Base-by-base conservation (phyloP, 495 filamentous ascomycete genomes). In the Penicillium soppii region DNA sequence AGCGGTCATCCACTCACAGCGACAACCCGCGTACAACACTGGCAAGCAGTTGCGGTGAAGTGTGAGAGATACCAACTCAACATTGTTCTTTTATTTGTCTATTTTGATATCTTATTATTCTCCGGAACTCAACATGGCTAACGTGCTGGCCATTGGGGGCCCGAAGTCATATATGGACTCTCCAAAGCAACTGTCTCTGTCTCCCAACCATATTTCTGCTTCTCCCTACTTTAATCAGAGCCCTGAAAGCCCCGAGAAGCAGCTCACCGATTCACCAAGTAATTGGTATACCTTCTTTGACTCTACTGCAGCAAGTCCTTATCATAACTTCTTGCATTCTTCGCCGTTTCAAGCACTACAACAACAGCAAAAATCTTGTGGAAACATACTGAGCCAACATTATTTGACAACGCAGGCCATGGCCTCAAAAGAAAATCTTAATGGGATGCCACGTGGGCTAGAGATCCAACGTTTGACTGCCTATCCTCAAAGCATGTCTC, bases 21-120 rank as follows among this genome's bases (percentile, higher is more conserved):
- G 54, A 61, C 54, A 61, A 61, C 52, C 62, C 62, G 62, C 57
- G 62, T 66, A 58, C 62, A 47, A 66, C 62, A 47, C 21, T 43
- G 39, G 43, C 43, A 22, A 47, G 19, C 32, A 62, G 26, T 59
- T 65, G 52, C 62, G 62, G 62, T 63, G 59, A 63, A 43, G 52
- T 35, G 20, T 52, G 27, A 12, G 15, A 17, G 6, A 56, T 33
- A 7, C 15, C 8, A 32, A n/a, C 13, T n/a, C 33, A 8, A 15
- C 20, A 7, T 13, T 37, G 12, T 17, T n/a, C 25, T 19, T 40
- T 22, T 37, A 10, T 48, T 16, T 42, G 16, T 23, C 7, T 15
- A 20, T 44, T 10, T 12, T 26, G 21, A n/a, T 39, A 3, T 26
- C 12, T 30, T 30, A 15, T 21, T 43, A 23, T 43, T 12, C 4